Evolutionary conservation across 2,329 filamentous ascomycete genomes (phyloP).

Genomic region (Tolypocladium tundrense): DNA sequence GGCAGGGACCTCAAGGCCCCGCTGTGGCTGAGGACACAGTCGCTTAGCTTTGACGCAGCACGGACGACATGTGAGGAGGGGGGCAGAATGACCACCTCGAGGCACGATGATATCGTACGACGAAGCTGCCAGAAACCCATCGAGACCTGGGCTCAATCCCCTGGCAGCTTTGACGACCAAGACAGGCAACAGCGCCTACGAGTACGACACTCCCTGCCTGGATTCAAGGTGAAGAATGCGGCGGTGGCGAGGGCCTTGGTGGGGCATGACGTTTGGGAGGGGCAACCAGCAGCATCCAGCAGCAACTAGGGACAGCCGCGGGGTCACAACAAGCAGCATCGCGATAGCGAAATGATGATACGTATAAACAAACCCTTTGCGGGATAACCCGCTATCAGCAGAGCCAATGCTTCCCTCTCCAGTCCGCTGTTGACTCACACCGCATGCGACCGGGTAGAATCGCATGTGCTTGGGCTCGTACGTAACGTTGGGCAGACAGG

Average conservation of each 20-base stretch:
- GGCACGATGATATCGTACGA: not conserved
- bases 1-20: not conserved
- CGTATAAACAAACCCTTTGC: not conserved
- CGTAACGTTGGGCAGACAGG: constrained; percentile 14
- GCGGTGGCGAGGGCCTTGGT: constrained; percentile 17
- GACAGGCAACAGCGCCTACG: not conserved
- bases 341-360: not conserved
- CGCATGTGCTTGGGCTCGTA: constrained; percentile 11
- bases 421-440: not conserved
- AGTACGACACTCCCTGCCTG: constrained; percentile 1
- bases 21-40: not conserved
- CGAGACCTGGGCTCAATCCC: not conserved
- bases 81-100: not conserved
- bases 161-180: not conserved
- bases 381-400: not conserved
- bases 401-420: not conserved
- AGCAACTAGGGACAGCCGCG: not conserved
- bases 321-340: not conserved
- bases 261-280: constrained; percentile 22
- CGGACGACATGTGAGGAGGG: not conserved
- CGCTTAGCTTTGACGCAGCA: not conserved
- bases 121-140: not conserved
- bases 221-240: not conserved
- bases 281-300: constrained; percentile 5
- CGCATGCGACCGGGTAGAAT: constrained; percentile 1